Base-by-base conservation (phyloP, 768 basidiomycete genomes). In the Boletus pseudopeckii region DNA sequence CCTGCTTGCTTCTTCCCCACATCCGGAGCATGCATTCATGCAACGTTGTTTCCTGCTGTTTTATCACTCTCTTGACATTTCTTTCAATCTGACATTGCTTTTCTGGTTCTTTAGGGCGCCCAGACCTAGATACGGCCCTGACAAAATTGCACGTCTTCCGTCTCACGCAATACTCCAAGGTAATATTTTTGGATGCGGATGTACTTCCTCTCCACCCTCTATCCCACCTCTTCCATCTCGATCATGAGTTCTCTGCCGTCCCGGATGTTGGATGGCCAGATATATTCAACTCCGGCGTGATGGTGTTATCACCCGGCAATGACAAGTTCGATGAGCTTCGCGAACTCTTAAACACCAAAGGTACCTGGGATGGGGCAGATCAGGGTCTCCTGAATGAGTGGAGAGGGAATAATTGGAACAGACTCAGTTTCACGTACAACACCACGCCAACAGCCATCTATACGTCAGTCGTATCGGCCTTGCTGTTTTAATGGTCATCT, bases 261-360 rank as follows among this genome's bases (percentile, higher is more conserved):
- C 94, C 97, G 11, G 97, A 99, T 71, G 91, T 94, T 32, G 97
- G 97, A 61, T 99, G 97, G 97, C 97, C 97, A 38, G 97, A 99
- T 72, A 95, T 97, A 56, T 99, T 99, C 77, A 99, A 99, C 71
- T 96, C 95, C 22, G 97, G 97, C 37, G 86, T 98, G 43, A 80
- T 99, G 73, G 93, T 98, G 47, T 72, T 93, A 36, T 78, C 82
- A 49, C 94, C 94, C 1, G 84, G 85, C 10, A 80, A 89, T 61
- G 83, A 86, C 57, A 93, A 94, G 65, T 99, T 96, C 69, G 74
- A 78, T 7, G 79, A 88, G 48, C 76, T 98, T 53, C 79, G 77
- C 56, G 72, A 79, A 15, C 77, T 97, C 52, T 77, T 94, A 56
- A 82, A 84, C 56, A 73, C 82, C 17, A 88, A 86, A 62, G 96